Base-by-base conservation (phyloP, 768 basidiomycete genomes). In the Lactifluus subvellereus region DNA sequence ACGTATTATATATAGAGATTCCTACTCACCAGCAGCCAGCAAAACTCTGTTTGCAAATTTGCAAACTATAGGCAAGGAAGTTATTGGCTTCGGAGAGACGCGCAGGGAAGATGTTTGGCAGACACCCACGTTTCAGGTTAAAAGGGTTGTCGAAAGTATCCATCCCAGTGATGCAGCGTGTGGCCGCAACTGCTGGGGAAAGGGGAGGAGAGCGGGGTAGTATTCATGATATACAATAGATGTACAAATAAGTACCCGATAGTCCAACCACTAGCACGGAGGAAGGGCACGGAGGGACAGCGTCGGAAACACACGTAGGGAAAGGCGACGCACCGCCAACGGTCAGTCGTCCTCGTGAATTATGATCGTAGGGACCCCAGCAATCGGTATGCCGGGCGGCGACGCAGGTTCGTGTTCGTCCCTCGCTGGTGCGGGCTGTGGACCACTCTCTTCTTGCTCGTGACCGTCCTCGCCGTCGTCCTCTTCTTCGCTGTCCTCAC, bases 331-430 rank as follows among this genome's bases (percentile, higher is more conserved):
- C 59, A 61, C 27, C 13, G 10, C 30, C 60, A 61, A 43, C 43
- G 16, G 14, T 72, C 67, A 82, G 56, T 82, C 79, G 58, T 83
- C 82, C 62, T 84, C 82, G 63, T 83, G 79, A 56, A 84, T 80
- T 2, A 66, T 71, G 60, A 84, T 79, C 50, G 71, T 76, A 32
- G 74, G 73, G 43, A 72, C 73, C 20, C 77, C 73, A 30, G 74
- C 69, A 57, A 78, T 68, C 0, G 70, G 66, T 62, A 54, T 62
- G 20, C 35, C 20, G 11, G 54, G 62, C 11, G 68, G 58, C 18
- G 58, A 59, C 3, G 45, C 20, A 16, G 45, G 20, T 50, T 60
- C 62, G 20, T 54, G 52, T 50, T 55, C 58, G 13, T 40, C 27
- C 16, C 43, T 30, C 18, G 49, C 42, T 27, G 60, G 53, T 3